Evolutionary conservation across 2,329 filamentous ascomycete genomes (phyloP).

Genomic region (Aspergillus transmontanensis): DNA sequence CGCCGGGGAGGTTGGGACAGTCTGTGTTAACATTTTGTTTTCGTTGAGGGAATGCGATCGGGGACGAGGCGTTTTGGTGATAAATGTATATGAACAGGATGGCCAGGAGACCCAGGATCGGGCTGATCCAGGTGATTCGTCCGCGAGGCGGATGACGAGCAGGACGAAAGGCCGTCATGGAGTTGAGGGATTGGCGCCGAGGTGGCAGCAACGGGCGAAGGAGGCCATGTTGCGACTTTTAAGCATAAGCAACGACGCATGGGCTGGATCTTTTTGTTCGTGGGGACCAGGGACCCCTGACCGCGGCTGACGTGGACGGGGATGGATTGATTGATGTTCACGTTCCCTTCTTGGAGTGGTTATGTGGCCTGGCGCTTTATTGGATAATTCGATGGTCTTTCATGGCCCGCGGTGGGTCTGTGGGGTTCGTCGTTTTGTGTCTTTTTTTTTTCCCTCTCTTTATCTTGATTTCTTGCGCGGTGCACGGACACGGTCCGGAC

Average conservation of each 20-base stretch:
- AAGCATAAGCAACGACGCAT: no score
- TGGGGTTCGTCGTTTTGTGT: neutral
- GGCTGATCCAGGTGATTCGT: conserved; percentile 5
- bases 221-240: neutral
- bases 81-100: neutral
- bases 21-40: neutral
- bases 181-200: neutral
- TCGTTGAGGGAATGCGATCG: neutral
- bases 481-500: neutral
- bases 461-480: neutral
- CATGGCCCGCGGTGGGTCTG: neutral
- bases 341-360: neutral
- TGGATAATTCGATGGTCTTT: neutral
- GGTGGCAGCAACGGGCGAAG: neutral
- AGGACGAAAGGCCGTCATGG: conserved; percentile 3
- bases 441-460: neutral
- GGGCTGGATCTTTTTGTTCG: neutral
- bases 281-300: neutral
- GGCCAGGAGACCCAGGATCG: neutral
- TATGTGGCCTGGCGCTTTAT: neutral
- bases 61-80: neutral
- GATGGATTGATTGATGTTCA: neutral
- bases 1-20: conserved; percentile 39
- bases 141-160: neutral
- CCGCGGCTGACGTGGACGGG: neutral